Percentiles rank a stretch among this genome's conserved stretches.
Conservation (phyloP, 202 grass and related monocot species). For the Zoysia matrella region DNA sequence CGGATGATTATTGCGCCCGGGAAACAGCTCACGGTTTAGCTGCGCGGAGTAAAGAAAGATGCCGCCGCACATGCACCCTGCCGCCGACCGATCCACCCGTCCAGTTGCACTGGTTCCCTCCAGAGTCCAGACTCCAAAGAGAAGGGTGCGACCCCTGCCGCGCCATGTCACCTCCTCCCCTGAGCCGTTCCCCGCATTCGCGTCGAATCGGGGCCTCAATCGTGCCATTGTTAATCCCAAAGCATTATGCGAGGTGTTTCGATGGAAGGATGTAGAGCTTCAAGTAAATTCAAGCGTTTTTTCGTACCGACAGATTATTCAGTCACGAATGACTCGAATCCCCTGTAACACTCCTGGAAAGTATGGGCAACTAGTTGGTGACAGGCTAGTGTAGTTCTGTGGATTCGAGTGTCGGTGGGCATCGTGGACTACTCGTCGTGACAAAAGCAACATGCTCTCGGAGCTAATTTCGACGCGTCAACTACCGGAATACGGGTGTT, state of each 20-base stretch:
- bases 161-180: too few relatives aligned
- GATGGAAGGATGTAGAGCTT: too few relatives aligned
- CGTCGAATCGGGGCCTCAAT: too few relatives aligned
- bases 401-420: background rate
- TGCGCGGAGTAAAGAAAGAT: conserved; percentile 42
- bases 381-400: background rate
- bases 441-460: background rate
- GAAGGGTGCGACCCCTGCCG: too few relatives aligned
- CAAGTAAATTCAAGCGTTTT: too few relatives aligned
- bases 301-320: too few relatives aligned
- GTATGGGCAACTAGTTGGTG: background rate
- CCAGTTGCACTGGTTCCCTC: too few relatives aligned
- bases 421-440: background rate
- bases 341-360: background rate
- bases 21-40: conserved; percentile 38
- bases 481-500: background rate
- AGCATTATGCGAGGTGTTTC: too few relatives aligned
- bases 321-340: background rate
- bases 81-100: background rate
- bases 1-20: conserved; percentile 29
- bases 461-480: background rate
- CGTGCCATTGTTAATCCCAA: too few relatives aligned
- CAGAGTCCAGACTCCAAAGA: too few relatives aligned
- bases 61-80: conserved; percentile 40
- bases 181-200: too few relatives aligned